Percentiles rank a stretch among this genome's conserved stretches.
Evolutionary conservation across 352 stramenopile genomes (phyloP).

Genomic region (Globisporangium okanoganense): DNA sequence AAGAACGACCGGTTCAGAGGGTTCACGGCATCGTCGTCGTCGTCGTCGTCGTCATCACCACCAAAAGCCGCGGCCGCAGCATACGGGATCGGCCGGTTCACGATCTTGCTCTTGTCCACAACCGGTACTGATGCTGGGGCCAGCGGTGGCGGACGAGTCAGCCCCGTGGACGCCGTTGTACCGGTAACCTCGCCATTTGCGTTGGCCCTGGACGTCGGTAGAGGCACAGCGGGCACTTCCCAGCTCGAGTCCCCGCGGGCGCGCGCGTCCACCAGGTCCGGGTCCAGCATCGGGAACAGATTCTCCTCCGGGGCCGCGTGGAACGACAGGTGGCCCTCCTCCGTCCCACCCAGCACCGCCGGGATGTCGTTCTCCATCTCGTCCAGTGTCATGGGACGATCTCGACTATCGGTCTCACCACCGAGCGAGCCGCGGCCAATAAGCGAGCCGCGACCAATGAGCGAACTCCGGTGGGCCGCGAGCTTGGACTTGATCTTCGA

Average conservation of each 20-base stretch:
- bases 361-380: slow-evolving; percentile 12
- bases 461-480: slow-evolving; percentile 1
- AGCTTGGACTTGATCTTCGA: slow-evolving; percentile 17
- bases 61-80: neutral
- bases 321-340: neutral
- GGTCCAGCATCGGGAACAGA: slow-evolving; percentile 32
- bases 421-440: slow-evolving; percentile 17
- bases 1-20: slow-evolving; percentile 42
- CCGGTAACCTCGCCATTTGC: neutral
- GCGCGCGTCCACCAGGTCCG: slow-evolving; percentile 24
- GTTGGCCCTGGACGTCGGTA: neutral
- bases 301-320: slow-evolving; percentile 14
- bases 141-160: neutral
- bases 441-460: slow-evolving; percentile 15
- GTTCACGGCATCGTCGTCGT: slow-evolving; percentile 51
- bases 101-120: slow-evolving; percentile 13
- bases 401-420: slow-evolving; percentile 8
- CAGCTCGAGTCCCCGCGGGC: slow-evolving; percentile 37
- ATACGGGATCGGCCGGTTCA: slow-evolving; percentile 18
- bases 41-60: slow-evolving; percentile 20
- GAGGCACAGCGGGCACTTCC: slow-evolving; percentile 16
- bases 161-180: neutral
- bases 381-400: slow-evolving; percentile 11
- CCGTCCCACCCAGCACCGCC: slow-evolving; percentile 9
- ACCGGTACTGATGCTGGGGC: neutral